Conservation (phyloP, 1,139 yeast species). For the Debaryomyces sp. region DNA sequence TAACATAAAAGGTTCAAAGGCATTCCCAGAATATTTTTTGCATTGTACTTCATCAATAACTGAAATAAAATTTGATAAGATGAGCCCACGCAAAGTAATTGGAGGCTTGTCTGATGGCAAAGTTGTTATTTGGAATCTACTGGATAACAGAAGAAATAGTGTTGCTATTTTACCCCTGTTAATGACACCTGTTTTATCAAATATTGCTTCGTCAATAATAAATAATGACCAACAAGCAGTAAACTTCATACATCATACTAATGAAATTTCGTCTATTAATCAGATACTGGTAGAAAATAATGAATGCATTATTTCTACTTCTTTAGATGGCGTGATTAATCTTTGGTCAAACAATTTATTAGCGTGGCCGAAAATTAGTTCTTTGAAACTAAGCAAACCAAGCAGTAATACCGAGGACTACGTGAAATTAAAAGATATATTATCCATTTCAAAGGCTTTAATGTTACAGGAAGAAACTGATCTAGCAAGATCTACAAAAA, state of each 20-base stretch:
- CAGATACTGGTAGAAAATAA: conserved; percentile 27
- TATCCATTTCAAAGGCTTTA: neutral
- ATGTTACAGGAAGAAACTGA: neutral
- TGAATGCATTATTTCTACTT: conserved; percentile 32
- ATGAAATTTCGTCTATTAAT: conserved; percentile 17
- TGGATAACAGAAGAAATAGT: conserved; percentile 11
- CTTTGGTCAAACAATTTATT: conserved; percentile 45
- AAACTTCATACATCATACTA: conserved; percentile 10
- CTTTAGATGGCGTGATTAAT: conserved; percentile 39
- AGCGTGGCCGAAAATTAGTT: conserved; percentile 31
- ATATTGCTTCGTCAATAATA: conserved; percentile 7
- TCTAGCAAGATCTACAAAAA: neutral
- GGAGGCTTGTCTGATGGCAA: conserved; percentile 44
- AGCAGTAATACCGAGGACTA: neutral
- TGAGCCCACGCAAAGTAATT: conserved; percentile 32
- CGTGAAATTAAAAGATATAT: neutral
- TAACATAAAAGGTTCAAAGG: conserved; percentile 19
- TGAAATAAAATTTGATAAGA: conserved; percentile 39
- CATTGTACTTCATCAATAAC: conserved; percentile 45
- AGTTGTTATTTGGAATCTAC: conserved; percentile 44
- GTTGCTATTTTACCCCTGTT: conserved; percentile 33
- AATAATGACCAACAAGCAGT: neutral
- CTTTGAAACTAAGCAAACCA: conserved; percentile 17
- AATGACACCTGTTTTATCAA: conserved; percentile 25
- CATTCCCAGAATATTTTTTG: conserved; percentile 53